phyloP scores from a whole-genome alignment of 2,329 filamentous ascomycete genomes.

The Huntiella moniliformis region DNA sequence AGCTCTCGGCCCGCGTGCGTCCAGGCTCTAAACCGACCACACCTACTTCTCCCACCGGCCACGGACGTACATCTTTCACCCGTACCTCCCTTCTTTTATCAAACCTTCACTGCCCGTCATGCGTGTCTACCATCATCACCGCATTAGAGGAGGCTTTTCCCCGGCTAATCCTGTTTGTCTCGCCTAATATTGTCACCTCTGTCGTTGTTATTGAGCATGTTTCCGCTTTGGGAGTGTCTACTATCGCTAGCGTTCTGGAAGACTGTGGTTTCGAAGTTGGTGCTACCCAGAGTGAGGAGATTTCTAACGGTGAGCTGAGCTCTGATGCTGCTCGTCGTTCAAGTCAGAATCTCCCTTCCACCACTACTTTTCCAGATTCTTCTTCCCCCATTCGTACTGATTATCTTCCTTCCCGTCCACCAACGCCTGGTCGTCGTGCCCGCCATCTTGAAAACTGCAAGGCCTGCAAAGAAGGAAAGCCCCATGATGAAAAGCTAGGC shows the following conservation, averaged over 20 bases:
- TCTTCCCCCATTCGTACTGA: too few relatives aligned
- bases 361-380: too few relatives aligned
- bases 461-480: constrained; percentile 17
- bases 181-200: constrained; percentile 53
- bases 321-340: not conserved
- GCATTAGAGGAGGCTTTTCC: constrained; percentile 30
- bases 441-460: constrained; percentile 23
- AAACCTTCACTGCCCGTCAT: constrained; percentile 65
- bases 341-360: not conserved
- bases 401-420: constrained; percentile 10
- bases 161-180: constrained; percentile 36
- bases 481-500: not conserved
- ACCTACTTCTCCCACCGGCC: not conserved
- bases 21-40: not conserved
- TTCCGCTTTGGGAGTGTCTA: constrained; percentile 22
- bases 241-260: constrained; percentile 30
- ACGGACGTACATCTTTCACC: constrained; percentile 1
- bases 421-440: constrained; percentile 3
- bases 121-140: constrained; percentile 45
- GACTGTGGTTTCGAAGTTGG: constrained; percentile 35
- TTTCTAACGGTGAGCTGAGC: constrained; percentile 17
- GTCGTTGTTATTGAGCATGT: constrained; percentile 42
- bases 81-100: constrained; percentile 33
- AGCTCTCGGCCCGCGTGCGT: not conserved
- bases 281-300: constrained; percentile 21